Base-by-base conservation (phyloP, 148 eudicot genomes). In the Camellia lanceoleosa region DNA sequence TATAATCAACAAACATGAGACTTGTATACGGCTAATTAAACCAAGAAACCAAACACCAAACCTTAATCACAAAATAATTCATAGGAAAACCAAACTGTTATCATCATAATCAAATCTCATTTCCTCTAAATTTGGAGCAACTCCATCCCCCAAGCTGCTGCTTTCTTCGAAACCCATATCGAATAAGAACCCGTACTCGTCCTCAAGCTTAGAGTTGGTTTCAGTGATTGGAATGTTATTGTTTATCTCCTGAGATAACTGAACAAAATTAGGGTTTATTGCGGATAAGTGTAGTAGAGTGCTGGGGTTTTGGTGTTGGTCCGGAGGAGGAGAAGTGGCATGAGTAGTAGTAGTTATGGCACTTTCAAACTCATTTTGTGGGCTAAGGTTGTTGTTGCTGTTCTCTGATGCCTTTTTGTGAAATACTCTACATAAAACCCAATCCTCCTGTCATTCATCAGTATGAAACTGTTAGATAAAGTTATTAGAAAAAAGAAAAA, bases 81-180 rank as follows among this genome's bases (percentile, higher is more conserved):
- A 74, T 3, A 74, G 52, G 41, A 74, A 72, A 56, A 74, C 30
- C 46, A 74, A 16, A 58, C 67, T 5, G 30, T 52, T 68, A 64
- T 84, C 82, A 75, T 75, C 75, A 23, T 85, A 88, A 41, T 86
- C 92, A 77, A 92, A 92, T 74, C 74, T 60, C 84, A 89, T 84
- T 43, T 87, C 92, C 38, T 83, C 89, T 60, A 88, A 74, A 41
- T 71, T 78, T 43, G 84, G 78, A 41, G 59, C 49, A 13, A 51
- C 69, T 78, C 81, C 84, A 42, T 79, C 81, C 52, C 68, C 82
- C 14, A 79, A 55, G 71, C 71, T 76, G 71, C 71, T 76, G 52
- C 74, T 71, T 46, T 83, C 90, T 18, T 84, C 87, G 72, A 89
- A 69, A n/a, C 80, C 68, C 90, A 89, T 80, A 63, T 88, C 89